These are phyloP conservation scores for Endoconidiophora polonica DNA, from an alignment of 2,329 filamentous ascomycete species.

Conservation along the genomic window DNA sequence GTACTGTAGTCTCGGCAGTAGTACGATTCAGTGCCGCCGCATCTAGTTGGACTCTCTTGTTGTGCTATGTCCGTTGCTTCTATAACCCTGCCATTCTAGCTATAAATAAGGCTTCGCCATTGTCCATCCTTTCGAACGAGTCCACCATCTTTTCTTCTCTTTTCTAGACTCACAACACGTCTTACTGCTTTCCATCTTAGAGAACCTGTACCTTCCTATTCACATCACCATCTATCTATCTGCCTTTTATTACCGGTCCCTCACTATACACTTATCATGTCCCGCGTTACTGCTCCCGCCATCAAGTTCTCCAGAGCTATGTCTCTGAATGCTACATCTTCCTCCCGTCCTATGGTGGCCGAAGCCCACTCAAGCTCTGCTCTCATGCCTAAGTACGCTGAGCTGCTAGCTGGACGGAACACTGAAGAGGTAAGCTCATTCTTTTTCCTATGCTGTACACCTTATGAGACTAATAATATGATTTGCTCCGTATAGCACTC, in stretches of 20 bases:
- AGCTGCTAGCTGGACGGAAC: constrained; percentile 24
- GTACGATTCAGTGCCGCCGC: too few relatives aligned
- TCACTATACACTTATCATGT: constrained; percentile 22
- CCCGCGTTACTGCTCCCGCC: constrained; percentile 32
- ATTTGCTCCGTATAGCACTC: constrained; percentile 15
- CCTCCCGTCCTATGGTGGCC: constrained; percentile 22
- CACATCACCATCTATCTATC: neutral
- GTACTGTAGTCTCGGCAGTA: too few relatives aligned
- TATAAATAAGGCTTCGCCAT: too few relatives aligned
- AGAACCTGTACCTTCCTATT: neutral
- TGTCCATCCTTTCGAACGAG: too few relatives aligned
- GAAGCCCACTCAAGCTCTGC: constrained; percentile 20
- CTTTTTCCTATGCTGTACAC: neutral
- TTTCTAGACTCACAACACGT: neutral
- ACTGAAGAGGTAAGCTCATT: constrained; percentile 25
- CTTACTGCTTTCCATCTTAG: neutral
- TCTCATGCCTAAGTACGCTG: constrained; percentile 32
- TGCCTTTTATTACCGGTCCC: neutral
- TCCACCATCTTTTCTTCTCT: neutral
- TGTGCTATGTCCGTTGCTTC: too few relatives aligned
- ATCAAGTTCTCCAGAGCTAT: constrained; percentile 30
- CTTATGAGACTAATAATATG: neutral
- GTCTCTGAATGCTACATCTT: constrained; percentile 24
- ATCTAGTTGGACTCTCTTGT: too few relatives aligned
- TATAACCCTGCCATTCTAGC: too few relatives aligned